Evolutionary conservation across 495 filamentous ascomycete genomes (phyloP).

Genomic region (Hypoxylon rickii): DNA sequence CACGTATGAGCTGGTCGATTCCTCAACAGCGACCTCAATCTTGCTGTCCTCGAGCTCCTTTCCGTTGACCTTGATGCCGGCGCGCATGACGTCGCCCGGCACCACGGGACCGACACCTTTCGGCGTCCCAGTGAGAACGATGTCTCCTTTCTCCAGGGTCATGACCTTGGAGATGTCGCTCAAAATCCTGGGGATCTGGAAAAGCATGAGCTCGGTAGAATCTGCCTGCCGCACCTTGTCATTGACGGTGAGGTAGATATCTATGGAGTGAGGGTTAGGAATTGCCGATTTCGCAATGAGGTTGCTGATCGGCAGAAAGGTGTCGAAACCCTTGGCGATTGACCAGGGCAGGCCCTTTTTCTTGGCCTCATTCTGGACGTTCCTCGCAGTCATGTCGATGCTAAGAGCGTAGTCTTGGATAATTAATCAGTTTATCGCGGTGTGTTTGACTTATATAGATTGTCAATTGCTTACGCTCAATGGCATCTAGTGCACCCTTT

Average conservation of each 20-base stretch:
- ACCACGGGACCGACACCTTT: constrained; percentile 91
- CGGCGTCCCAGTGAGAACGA: constrained; percentile 92
- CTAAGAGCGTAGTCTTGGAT: constrained; percentile 74
- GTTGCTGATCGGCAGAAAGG: constrained; percentile 84
- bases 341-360: constrained; percentile 96
- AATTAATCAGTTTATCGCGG: constrained; percentile 10
- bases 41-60: constrained; percentile 83
- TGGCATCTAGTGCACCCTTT: constrained; percentile 63
- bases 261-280: constrained; percentile 83
- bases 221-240: constrained; percentile 75
- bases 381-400: constrained; percentile 94
- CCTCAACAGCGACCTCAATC: constrained; percentile 82
- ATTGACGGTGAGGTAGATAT: constrained; percentile 83
- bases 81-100: constrained; percentile 86
- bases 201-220: constrained; percentile 88
- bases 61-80: constrained; percentile 79
- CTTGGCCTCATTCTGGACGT: constrained; percentile 93
- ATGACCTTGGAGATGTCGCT: constrained; percentile 93
- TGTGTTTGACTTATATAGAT: not conserved
- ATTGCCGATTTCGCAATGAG: constrained; percentile 77
- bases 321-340: constrained; percentile 96
- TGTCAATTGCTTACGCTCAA: constrained; percentile 53
- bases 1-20: constrained; percentile 59
- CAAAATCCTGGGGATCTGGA: constrained; percentile 81
- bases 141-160: constrained; percentile 88